Evolutionary conservation across 2,329 filamentous ascomycete species (phyloP), one percentile per base, ranked within the genome.

Genomic region (Penicillium sp.): DNA sequence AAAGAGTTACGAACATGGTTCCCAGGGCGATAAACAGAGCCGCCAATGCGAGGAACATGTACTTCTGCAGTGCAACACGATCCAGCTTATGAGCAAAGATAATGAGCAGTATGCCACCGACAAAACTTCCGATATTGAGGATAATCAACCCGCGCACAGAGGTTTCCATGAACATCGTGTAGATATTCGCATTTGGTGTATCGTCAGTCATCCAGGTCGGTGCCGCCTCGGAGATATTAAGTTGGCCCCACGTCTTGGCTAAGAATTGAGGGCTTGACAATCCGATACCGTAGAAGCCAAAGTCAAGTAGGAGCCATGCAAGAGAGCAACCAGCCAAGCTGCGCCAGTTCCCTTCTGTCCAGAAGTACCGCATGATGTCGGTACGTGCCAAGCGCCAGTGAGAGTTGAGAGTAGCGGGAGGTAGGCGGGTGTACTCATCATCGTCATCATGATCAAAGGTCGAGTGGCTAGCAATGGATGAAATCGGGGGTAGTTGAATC

Each of bases 271-370:
- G 75, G 29, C 68, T 76, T 0, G 75, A 77, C 6, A 84, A 73
- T 4, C 79, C 79, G 55, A 84, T 81, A 3, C 82, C 83, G 59
- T 84, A 84, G 61, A 84, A 85, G 15, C 80, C 81, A n/a, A 85
- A 77, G 55, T 86, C 83, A 12, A 85, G 74, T 6, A 83, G 77
- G 35, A 83, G 78, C 82, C 82, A 85, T 21, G 79, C 77, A 27
- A 79, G 69, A 1, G 80, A 76, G 1, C 81, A 82, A n/a, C 73
- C 74, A 13, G 72, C 68, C n/a, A 79, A 63, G 13, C 72, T 74
- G 36, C 71, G 71, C 76, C 76, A 78, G 60, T 78, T 78, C 2
- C 75, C 73, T 49, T 78, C 76, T 0, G 61, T 70, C 73, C 75
- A 76, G 61, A 79, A 77, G 54, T 75, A 78, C 23, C 76, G 72